Conservation (phyloP, 2,329 filamentous ascomycete genomes). For the Sporothrix phasma region DNA sequence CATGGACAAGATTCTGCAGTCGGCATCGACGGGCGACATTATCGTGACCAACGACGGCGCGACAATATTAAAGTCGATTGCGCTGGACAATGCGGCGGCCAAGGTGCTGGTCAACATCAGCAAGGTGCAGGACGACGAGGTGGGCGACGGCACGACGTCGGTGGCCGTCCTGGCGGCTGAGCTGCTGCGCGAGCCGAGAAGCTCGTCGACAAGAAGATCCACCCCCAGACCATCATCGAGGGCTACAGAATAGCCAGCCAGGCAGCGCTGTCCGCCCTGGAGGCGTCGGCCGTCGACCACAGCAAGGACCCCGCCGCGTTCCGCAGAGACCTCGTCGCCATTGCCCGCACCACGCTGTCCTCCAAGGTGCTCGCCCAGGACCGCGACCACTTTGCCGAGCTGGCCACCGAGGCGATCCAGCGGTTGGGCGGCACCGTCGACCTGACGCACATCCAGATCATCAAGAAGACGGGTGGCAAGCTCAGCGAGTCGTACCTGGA, state of each 20-base stretch:
- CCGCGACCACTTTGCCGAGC: constrained; percentile 77
- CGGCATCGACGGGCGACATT: constrained; percentile 93
- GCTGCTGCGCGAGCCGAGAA: constrained; percentile 93
- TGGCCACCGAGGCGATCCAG: constrained; percentile 85
- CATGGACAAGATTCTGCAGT: constrained; percentile 98
- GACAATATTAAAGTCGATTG: constrained; percentile 96
- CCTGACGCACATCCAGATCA: constrained; percentile 96
- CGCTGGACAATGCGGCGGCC: constrained; percentile 93
- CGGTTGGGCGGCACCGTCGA: constrained; percentile 84
- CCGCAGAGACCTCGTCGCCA: constrained; percentile 78
- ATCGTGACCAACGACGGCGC: constrained; percentile 99
- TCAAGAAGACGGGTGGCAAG: constrained; percentile 98
- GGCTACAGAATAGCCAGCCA: constrained; percentile 94
- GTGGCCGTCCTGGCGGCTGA: constrained; percentile 92
- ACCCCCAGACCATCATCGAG: constrained; percentile 98
- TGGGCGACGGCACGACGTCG: constrained; percentile 96
- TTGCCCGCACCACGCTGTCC: constrained; percentile 89
- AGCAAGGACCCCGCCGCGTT: constrained; percentile 76
- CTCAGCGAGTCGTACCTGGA: constrained; percentile 95
- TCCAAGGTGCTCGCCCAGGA: constrained; percentile 96
- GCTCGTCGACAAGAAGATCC: constrained; percentile 95
- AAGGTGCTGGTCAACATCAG: constrained; percentile 99
- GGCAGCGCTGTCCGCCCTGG: constrained; percentile 75
- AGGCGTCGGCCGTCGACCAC: constrained; percentile 79
- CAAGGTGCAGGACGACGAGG: constrained; percentile 98